These are phyloP conservation scores for Wickerhamiella azyma DNA, from an alignment of 805 yeast genomes.

Conservation along the genomic window DNA sequence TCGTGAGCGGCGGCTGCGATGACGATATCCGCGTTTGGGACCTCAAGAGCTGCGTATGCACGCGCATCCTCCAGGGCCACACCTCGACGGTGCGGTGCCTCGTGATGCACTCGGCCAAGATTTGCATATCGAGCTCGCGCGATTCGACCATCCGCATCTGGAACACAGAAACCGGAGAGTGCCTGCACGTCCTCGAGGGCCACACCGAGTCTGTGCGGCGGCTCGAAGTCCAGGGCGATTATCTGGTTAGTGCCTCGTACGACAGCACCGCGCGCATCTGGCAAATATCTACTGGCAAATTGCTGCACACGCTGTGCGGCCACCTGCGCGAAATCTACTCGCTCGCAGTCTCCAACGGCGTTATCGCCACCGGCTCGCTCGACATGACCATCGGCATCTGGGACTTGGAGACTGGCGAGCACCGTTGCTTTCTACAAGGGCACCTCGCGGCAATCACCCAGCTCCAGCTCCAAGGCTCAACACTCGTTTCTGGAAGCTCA, in stretches of 20 bases:
- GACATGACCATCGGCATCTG: constrained; percentile 92
- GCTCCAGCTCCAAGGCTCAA: constrained; percentile 55
- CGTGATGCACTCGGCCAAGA: constrained; percentile 57
- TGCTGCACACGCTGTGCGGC: constrained; percentile 81
- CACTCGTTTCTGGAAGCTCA: constrained; percentile 71
- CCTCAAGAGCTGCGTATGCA: constrained; percentile 70
- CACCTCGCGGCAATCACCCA: constrained; percentile 93
- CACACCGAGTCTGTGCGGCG: constrained; percentile 63
- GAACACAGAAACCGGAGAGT: constrained; percentile 83
- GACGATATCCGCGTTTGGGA: constrained; percentile 96
- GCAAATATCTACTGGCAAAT: constrained; percentile 82
- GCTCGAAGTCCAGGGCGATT: constrained; percentile 40
- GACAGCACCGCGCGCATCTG: constrained; percentile 81
- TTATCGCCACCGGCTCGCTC: constrained; percentile 88
- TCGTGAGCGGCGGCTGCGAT: constrained; percentile 93
- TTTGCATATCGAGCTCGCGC: constrained; percentile 79
- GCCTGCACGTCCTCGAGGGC: constrained; percentile 56
- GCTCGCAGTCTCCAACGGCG: constrained; percentile 81
- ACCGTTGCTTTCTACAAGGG: constrained; percentile 58
- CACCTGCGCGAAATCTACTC: constrained; percentile 84
- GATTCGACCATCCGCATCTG: constrained; percentile 87
- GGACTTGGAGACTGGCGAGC: constrained; percentile 82
- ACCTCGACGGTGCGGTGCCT: constrained; percentile 79
- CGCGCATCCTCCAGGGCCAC: constrained; percentile 80
- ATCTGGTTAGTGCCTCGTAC: constrained; percentile 83